Evolutionary conservation across 1,284 basidiomycete species (phyloP).

Genomic region (Afroboletus lepidellus): DNA sequence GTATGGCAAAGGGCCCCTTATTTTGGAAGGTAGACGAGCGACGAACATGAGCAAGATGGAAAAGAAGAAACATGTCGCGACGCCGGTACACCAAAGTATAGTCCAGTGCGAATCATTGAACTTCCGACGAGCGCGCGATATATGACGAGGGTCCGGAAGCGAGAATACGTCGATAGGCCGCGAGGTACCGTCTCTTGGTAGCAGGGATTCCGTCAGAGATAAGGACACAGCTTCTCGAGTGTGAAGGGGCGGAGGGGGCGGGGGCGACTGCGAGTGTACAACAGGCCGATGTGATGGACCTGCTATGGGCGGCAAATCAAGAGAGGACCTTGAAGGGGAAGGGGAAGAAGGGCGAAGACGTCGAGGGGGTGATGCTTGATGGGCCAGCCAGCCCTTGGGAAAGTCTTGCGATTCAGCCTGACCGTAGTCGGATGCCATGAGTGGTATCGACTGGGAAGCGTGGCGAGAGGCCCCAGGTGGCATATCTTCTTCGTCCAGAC

Average conservation of each 20-base stretch:
- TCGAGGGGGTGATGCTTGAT: constrained; percentile 48
- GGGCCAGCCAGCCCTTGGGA: constrained; percentile 69
- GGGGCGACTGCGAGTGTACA: constrained; percentile 26
- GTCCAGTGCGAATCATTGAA: constrained; percentile 73
- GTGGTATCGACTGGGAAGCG: constrained; percentile 49
- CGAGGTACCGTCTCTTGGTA: constrained; percentile 63
- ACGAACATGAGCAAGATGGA: constrained; percentile 65
- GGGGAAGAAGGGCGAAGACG: constrained; percentile 46
- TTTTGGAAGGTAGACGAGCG: constrained; percentile 39
- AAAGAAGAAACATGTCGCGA: constrained; percentile 59
- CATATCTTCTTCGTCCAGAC: constrained; percentile 56
- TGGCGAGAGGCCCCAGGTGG: constrained; percentile 41
- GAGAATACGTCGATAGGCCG: constrained; percentile 68
- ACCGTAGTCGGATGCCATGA: constrained; percentile 45
- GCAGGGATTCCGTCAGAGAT: constrained; percentile 68
- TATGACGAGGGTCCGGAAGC: constrained; percentile 68
- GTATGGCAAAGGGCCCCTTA: constrained; percentile 54
- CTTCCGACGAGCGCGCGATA: constrained; percentile 58
- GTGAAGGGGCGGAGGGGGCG: constrained; percentile 38
- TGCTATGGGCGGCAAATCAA: constrained; percentile 43
- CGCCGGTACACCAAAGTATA: constrained; percentile 58
- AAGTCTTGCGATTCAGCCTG: constrained; percentile 39
- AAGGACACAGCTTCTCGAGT: constrained; percentile 47
- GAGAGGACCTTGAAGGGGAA: constrained; percentile 47
- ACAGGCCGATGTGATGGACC: constrained; percentile 20